phyloP scores from a whole-genome alignment of 805 yeast genomes.

The Metschnikowia similis region DNA sequence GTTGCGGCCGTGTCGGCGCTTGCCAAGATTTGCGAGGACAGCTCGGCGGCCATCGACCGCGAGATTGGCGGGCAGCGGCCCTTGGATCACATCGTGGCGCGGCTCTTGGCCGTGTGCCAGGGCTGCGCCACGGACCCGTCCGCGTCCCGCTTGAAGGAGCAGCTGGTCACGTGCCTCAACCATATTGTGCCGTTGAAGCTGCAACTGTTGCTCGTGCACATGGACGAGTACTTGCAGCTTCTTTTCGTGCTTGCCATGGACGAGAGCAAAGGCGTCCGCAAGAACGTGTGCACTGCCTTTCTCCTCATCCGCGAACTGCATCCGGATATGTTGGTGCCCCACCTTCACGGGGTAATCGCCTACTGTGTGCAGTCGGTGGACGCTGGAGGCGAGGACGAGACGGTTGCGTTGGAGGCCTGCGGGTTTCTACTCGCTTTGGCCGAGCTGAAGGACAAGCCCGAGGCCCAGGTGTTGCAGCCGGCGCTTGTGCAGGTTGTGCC shows the following conservation, averaged over 20 bases:
- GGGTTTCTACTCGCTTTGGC: slow-evolving; percentile 81
- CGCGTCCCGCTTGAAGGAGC: slow-evolving; percentile 53
- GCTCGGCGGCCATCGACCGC: slow-evolving; percentile 57
- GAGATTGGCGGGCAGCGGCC: slow-evolving; percentile 67
- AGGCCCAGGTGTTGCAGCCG: slow-evolving; percentile 43
- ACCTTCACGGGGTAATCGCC: slow-evolving; percentile 78
- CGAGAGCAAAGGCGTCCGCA: slow-evolving; percentile 54
- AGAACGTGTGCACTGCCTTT: slow-evolving; percentile 75
- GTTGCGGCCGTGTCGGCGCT: slow-evolving; percentile 82
- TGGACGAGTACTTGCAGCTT: slow-evolving; percentile 62
- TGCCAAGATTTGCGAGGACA: slow-evolving; percentile 87
- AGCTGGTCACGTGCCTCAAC: slow-evolving; percentile 66
- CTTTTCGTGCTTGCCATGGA: slow-evolving; percentile 70
- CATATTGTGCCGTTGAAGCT: slow-evolving; percentile 68
- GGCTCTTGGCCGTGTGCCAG: slow-evolving; percentile 5
- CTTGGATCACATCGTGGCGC: slow-evolving; percentile 51
- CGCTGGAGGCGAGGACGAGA: slow-evolving; percentile 47
- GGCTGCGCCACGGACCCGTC: slow-evolving; percentile 25
- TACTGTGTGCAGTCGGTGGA: slow-evolving; percentile 79
- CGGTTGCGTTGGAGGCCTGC: slow-evolving; percentile 86
- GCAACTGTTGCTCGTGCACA: slow-evolving; percentile 57
- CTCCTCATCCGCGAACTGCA: slow-evolving; percentile 64
- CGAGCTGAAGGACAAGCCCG: slow-evolving; percentile 19
- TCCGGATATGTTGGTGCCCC: slow-evolving; percentile 77
- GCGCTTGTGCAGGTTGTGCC: slow-evolving; percentile 69